Evolutionary conservation across 805 yeast genomes (phyloP).

Genomic region (Brettanomyces anomalus): DNA sequence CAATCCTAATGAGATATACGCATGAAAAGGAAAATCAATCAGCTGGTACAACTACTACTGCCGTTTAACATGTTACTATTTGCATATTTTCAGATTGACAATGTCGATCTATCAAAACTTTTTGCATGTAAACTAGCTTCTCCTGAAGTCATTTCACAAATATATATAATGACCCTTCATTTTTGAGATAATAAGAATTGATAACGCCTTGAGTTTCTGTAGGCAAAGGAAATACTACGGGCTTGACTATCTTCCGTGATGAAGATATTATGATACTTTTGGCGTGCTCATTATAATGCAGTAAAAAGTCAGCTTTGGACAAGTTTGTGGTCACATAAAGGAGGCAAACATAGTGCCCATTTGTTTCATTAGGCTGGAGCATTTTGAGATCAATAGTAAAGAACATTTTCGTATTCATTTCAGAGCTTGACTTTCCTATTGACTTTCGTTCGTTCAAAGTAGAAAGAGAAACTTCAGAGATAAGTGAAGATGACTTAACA

Average conservation of each 20-base stretch:
- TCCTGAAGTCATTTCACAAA: slow-evolving; percentile 4
- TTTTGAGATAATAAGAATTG: background rate
- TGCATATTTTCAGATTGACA: too few species aligned
- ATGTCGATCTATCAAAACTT: too few species aligned
- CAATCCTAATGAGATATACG: slow-evolving; percentile 23
- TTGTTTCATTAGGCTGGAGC: slow-evolving; percentile 19
- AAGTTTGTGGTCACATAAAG: slow-evolving; percentile 20
- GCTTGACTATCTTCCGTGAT: slow-evolving; percentile 22
- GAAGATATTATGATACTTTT: slow-evolving; percentile 19
- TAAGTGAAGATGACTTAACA: slow-evolving; percentile 30
- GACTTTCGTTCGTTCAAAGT: background rate
- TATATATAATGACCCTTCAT: slow-evolving; percentile 4
- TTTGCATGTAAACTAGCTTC: background rate
- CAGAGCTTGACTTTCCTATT: too few species aligned
- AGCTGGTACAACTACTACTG: too few species aligned
- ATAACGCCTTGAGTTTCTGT: slow-evolving; percentile 12
- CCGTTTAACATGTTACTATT: background rate
- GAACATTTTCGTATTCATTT: slow-evolving; percentile 8
- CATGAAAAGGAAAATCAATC: slow-evolving; percentile 6
- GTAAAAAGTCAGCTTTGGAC: slow-evolving; percentile 26
- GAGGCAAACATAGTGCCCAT: slow-evolving; percentile 10
- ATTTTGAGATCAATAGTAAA: slow-evolving; percentile 12
- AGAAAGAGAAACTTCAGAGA: slow-evolving; percentile 43
- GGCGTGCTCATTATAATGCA: slow-evolving; percentile 20
- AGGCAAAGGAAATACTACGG: slow-evolving; percentile 25